phyloP scores from a whole-genome alignment of 1,139 yeast genomes.

The Blastobotrys capitulatus region DNA sequence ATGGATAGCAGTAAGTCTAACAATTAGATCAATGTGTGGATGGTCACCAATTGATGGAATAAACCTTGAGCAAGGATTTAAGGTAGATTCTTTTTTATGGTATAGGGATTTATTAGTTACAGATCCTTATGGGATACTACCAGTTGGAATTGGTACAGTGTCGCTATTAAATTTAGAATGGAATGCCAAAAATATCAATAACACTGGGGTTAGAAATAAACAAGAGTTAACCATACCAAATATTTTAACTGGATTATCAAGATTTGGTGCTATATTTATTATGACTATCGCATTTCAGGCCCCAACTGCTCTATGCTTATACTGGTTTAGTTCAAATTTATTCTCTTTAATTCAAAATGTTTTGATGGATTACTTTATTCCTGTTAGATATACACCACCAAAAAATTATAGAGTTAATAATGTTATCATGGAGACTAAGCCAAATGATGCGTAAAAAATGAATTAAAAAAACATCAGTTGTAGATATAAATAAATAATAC shows the following conservation, averaged over 20 bases:
- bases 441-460: neutral
- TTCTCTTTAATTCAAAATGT: constrained; percentile 73
- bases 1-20: constrained; percentile 77
- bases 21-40: constrained; percentile 71
- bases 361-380: constrained; percentile 61
- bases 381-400: constrained; percentile 31
- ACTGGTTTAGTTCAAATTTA: constrained; percentile 81
- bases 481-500: neutral
- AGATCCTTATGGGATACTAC: constrained; percentile 63
- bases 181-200: constrained; percentile 40
- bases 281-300: constrained; percentile 86
- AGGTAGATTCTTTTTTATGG: constrained; percentile 57
- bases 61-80: constrained; percentile 52
- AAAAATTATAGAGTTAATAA: neutral
- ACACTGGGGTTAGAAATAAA: constrained; percentile 26
- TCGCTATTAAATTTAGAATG: constrained; percentile 78
- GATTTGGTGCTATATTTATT: constrained; percentile 71
- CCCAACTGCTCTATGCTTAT: constrained; percentile 70
- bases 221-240: constrained; percentile 39
- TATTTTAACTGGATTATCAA: constrained; percentile 56
- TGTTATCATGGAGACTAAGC: constrained; percentile 4
- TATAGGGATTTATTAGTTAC: constrained; percentile 50
- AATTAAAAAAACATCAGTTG: too few relatives aligned
- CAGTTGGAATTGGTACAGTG: constrained; percentile 62
- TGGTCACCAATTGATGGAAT: constrained; percentile 44